Evolutionary conservation across 768 basidiomycete genomes (phyloP).

Genomic region (Collybia sordida): DNA sequence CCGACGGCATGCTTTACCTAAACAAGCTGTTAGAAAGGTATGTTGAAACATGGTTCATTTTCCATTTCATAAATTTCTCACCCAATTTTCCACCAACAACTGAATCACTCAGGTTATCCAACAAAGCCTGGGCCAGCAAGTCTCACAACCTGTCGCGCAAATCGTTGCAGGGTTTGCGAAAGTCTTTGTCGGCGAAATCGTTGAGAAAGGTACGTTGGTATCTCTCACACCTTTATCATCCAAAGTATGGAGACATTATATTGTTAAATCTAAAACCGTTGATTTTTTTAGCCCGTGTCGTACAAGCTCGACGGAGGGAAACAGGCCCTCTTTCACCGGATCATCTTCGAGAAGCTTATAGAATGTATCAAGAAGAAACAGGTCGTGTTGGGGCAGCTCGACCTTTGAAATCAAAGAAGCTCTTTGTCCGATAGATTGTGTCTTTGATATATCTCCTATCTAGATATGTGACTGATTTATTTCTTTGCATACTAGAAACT

Average conservation of each 20-base stretch:
- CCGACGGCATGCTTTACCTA: constrained; percentile 78
- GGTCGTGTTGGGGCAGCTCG: constrained; percentile 80
- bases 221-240: background rate
- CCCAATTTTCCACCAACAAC: background rate
- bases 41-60: constrained; percentile 6
- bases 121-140: constrained; percentile 76
- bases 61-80: background rate
- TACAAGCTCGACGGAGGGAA: constrained; percentile 71
- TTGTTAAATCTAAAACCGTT: background rate
- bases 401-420: constrained; percentile 63
- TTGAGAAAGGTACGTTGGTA: constrained; percentile 70
- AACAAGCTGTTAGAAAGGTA: constrained; percentile 81
- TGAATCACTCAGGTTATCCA: constrained; percentile 72
- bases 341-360: constrained; percentile 87
- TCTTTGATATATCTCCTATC: too few relatives aligned
- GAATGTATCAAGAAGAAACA: constrained; percentile 77
- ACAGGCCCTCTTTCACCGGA: constrained; percentile 83
- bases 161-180: constrained; percentile 89
- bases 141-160: constrained; percentile 84
- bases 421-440: constrained; percentile 61
- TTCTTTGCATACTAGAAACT: too few relatives aligned
- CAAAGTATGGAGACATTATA: background rate
- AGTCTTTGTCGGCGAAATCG: constrained; percentile 91
- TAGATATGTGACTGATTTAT: too few relatives aligned
- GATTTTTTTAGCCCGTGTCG: constrained; percentile 60